Evolutionary conservation across 169 alveolate species (phyloP), one percentile per base, ranked within the genome.

Genomic region (Eimeria tenella): DNA sequence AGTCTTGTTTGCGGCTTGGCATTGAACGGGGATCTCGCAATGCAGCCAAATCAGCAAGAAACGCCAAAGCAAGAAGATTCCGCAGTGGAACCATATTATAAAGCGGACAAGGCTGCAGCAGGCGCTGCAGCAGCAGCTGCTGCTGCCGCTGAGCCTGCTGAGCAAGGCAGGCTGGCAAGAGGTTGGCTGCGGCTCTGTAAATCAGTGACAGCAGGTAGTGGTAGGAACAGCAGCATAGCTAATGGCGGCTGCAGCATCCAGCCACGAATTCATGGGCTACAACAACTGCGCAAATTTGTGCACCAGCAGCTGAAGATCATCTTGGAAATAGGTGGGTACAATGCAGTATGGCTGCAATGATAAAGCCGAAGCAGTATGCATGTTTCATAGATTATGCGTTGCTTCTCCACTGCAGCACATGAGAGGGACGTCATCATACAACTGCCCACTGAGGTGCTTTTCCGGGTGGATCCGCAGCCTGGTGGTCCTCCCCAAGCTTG

Each of bases 1-100:
- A 84, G 91, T 9, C 91, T 84, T 21, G 62, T 84, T 84, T 84
- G 91, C 81, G 91, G 91, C 17, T 42, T 84, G 50, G 91, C 91
- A 42, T 60, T 84, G 70, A 62, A 84, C 49, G 91, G 91, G 11
- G 91, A 84, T 13, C 31, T 84, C 50, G 79, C 42, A 5, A 56
- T 84, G 79, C 56, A 42, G 52, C 52, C 5, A 0, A 19, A 62
- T 49, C 79, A n/a, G 21, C 91, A 60, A 23, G 65, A 42, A 9
- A 42, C 70, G 8, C 70, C 70, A 60, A 4, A 71, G 5, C 91
- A 63, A 25, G 79, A 60, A 25, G 75, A 19, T 6, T n/a, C 15
- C 62, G 13, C 23, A 55, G 15, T 49, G 81, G 55, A 31, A 31
- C 79, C 79, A 84, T 42, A 58, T 15, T 62, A 84, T 42, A 71